Base-by-base conservation (phyloP, 148 eudicot genomes). In the Fagopyrum esculentum region DNA sequence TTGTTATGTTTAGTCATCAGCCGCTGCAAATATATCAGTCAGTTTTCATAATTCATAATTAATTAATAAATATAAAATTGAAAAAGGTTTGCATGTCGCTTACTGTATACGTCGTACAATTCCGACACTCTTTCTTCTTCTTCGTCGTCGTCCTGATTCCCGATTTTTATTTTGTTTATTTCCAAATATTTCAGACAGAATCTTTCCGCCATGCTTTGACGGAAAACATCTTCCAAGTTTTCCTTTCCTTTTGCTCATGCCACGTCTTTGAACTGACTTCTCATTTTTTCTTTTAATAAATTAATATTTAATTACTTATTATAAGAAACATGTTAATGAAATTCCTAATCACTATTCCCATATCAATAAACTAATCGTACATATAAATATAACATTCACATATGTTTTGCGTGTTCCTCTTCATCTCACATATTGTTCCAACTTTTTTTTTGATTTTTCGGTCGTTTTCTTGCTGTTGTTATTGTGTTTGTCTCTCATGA, bases 191-290 rank as follows among this genome's bases (percentile, higher is more conserved):
- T 48, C 61, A 70, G 72, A 60, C 61, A 55, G 80, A 81, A 81
- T 77, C 83, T 81, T 81, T 81, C 19, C 6, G 61, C 46, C 74
- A 72, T 56, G 51, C 44, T 71, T 74, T 17, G 80, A 77, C 51
- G 78, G 57, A 17, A 72, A 49, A 49, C 74, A 59, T 48, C 48
- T 57, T 75, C 40, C 40, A 47, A 61, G 70, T 64, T 45, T 55
- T 52, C 56, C 75, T 78, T 78, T 74, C 11, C 47, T 46, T 29
- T 74, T 66, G 71, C 47, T 66, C 16, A 40, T 13, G 35, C 47
- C 6, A 7, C 19, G 6, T 19, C 47, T 13, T 64, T 66, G 71
- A 66, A 43, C 46, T 66, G 47, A 66, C 71, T 66, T 66, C 71
- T 66, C 68, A n/a, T 6, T 9, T 52, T 13, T 52, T 49, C 13